Percentiles rank a stretch among this genome's conserved stretches.
phyloP scores from a whole-genome alignment of 2,329 filamentous ascomycete genomes.

The Phyllosticta citriasiana region DNA sequence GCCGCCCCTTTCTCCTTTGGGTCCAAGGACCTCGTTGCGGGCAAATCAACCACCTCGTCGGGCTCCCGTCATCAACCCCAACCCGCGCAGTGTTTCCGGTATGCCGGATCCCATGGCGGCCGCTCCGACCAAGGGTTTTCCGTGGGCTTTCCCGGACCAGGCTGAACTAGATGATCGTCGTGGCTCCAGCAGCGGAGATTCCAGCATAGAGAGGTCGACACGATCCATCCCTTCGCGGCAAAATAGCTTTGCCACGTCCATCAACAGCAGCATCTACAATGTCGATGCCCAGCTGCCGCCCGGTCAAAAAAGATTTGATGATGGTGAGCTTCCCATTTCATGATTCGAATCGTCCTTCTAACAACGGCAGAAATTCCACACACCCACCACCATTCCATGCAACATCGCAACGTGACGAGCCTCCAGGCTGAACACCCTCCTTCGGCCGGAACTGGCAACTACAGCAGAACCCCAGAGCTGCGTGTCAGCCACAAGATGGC shows the following conservation, averaged over 20 bases:
- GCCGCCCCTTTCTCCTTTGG: constrained; percentile 36
- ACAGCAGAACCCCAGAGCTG: constrained; percentile 72
- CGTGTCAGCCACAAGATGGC: constrained; percentile 78
- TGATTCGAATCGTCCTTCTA: constrained; percentile 11
- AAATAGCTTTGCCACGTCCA: constrained; percentile 66
- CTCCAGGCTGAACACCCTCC: constrained; percentile 52
- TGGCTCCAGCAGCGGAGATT: constrained; percentile 39
- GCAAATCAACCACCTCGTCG: constrained; percentile 39
- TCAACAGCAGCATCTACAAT: constrained; percentile 71
- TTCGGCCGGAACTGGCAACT: constrained; percentile 56
- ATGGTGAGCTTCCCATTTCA: constrained; percentile 31
- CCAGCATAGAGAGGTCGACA: constrained; percentile 41
- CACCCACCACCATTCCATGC: constrained; percentile 64
- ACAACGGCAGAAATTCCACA: constrained; percentile 31
- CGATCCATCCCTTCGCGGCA: constrained; percentile 54
- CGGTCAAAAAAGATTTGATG: constrained; percentile 63
- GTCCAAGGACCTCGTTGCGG: constrained; percentile 22
- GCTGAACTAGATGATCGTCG: constrained; percentile 45
- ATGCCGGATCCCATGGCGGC: constrained; percentile 55
- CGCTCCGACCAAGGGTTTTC: constrained; percentile 71
- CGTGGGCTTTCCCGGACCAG: constrained; percentile 75
- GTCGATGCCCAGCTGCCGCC: constrained; percentile 61
- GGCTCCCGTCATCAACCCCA: constrained; percentile 66
- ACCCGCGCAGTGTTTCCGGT: constrained; percentile 52
- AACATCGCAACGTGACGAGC: constrained; percentile 61